Evolutionary conservation across 495 filamentous ascomycete genomes (phyloP).

Genomic region (Cenococcum geophilum): DNA sequence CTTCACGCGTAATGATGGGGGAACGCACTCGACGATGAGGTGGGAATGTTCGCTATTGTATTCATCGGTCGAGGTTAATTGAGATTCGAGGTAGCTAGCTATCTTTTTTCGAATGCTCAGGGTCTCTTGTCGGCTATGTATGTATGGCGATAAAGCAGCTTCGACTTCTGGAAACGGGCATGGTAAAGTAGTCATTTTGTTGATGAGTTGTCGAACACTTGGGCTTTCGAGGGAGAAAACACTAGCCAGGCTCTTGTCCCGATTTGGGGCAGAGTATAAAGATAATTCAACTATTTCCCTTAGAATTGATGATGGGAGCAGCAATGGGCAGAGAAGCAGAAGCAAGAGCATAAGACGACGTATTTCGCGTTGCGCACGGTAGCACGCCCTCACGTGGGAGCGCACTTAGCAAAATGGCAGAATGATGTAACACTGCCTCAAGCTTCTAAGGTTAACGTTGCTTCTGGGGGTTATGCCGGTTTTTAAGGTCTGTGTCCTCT

Average conservation of each 20-base stretch:
- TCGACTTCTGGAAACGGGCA: slow-evolving; percentile 33
- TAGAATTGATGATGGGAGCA: too few species aligned
- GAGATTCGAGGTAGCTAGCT: slow-evolving; percentile 23
- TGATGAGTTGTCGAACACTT: background rate
- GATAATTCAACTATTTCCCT: too few species aligned
- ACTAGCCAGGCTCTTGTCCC: background rate
- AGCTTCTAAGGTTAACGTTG: too few species aligned
- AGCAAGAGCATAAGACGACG: background rate
- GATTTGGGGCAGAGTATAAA: background rate
- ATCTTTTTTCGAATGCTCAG: slow-evolving; percentile 25
- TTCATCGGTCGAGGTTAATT: slow-evolving; percentile 7
- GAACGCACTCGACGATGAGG: slow-evolving; percentile 3
- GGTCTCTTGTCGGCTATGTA: slow-evolving; percentile 32
- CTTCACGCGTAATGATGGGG: background rate
- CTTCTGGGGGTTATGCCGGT: too few species aligned
- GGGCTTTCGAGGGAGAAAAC: background rate
- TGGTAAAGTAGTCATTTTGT: background rate
- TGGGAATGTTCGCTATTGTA: slow-evolving; percentile 8
- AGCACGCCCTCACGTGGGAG: background rate
- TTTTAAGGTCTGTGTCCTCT: too few species aligned
- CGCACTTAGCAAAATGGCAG: background rate
- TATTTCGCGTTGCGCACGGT: background rate
- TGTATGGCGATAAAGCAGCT: slow-evolving; percentile 27
- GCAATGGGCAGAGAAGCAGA: too few species aligned
- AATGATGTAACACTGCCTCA: too few species aligned